phyloP scores from a whole-genome alignment of 352 stramenopile genomes.

The Peronospora tabacina region DNA sequence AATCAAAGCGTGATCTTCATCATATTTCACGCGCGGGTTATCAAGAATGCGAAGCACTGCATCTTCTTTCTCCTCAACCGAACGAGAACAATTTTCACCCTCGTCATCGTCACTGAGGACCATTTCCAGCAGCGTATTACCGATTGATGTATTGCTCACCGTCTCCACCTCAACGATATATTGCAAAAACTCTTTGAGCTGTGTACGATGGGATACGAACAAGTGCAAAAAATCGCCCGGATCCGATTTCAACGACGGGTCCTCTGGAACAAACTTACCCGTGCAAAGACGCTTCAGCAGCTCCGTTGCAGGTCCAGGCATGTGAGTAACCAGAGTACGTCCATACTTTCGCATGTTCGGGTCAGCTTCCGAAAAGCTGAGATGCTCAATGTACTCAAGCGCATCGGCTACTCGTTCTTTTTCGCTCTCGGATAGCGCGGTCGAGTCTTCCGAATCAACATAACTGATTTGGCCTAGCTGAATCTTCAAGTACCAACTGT shows the following conservation, averaged over 20 bases:
- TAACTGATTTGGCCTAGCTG: slow-evolving; percentile 88
- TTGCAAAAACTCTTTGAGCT: slow-evolving; percentile 85
- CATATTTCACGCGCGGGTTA: slow-evolving; percentile 86
- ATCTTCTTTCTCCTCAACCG: slow-evolving; percentile 65
- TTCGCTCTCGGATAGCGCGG: slow-evolving; percentile 57
- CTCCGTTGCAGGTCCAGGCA: slow-evolving; percentile 84
- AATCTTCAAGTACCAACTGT: slow-evolving; percentile 90
- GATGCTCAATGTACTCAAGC: slow-evolving; percentile 85
- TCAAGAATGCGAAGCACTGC: slow-evolving; percentile 85
- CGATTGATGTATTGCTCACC: slow-evolving; percentile 83
- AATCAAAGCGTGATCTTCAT: slow-evolving; percentile 90
- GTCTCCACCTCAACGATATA: slow-evolving; percentile 87
- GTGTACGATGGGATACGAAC: slow-evolving; percentile 87
- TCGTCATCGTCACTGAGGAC: slow-evolving; percentile 68
- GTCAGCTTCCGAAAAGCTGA: slow-evolving; percentile 81
- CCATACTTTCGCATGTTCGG: slow-evolving; percentile 86
- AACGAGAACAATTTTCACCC: slow-evolving; percentile 18
- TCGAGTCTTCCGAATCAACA: slow-evolving; percentile 68
- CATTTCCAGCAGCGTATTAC: slow-evolving; percentile 87
- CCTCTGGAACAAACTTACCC: slow-evolving; percentile 58
- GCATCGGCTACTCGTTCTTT: slow-evolving; percentile 83
- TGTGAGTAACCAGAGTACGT: slow-evolving; percentile 79
- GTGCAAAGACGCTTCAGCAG: slow-evolving; percentile 88
- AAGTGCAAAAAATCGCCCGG: slow-evolving; percentile 87
- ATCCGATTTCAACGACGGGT: slow-evolving; percentile 62